phyloP scores from a whole-genome alignment of 768 basidiomycete genomes.

The Tylopilus subfusipes region DNA sequence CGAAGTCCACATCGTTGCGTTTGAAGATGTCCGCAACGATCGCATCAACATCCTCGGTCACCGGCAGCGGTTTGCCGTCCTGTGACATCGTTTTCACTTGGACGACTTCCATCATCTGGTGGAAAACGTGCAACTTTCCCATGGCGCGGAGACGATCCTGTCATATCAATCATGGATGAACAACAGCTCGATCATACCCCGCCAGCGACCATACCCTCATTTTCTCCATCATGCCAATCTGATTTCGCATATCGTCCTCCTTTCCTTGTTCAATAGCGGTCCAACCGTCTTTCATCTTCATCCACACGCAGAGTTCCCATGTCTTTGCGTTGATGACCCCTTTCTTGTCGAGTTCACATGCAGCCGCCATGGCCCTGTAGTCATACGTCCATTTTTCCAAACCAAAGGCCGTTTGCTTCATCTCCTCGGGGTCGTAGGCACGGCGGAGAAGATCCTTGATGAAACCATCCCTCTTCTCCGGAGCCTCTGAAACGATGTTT shows the following conservation, averaged over 20 bases:
- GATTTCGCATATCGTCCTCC: conserved; percentile 17
- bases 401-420: conserved; percentile 23
- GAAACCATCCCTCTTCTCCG: conserved; percentile 26
- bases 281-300: conserved; percentile 29
- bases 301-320: conserved; percentile 34
- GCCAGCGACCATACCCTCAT: conserved; percentile 20
- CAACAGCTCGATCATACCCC: neutral
- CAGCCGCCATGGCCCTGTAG: conserved; percentile 28
- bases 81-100: conserved; percentile 29
- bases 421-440: conserved; percentile 29
- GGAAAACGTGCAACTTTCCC: conserved; percentile 30
- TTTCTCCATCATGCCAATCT: conserved; percentile 29
- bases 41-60: conserved; percentile 30
- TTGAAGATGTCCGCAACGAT: conserved; percentile 33
- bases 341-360: conserved; percentile 19
- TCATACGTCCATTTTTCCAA: conserved; percentile 33
- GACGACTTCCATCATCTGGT: conserved; percentile 33
- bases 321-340: conserved; percentile 19
- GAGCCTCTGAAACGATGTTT: conserved; percentile 21
- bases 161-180: neutral
- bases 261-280: conserved; percentile 28
- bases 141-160: conserved; percentile 29
- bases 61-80: conserved; percentile 20
- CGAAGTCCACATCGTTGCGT: conserved; percentile 31
- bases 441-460: conserved; percentile 27